A percentile compares a stretch with the other conserved stretches of the same genome.
These are phyloP conservation scores for Lipomyces starkeyi DNA, from an alignment of 805 yeast species.

Conservation along the genomic window DNA sequence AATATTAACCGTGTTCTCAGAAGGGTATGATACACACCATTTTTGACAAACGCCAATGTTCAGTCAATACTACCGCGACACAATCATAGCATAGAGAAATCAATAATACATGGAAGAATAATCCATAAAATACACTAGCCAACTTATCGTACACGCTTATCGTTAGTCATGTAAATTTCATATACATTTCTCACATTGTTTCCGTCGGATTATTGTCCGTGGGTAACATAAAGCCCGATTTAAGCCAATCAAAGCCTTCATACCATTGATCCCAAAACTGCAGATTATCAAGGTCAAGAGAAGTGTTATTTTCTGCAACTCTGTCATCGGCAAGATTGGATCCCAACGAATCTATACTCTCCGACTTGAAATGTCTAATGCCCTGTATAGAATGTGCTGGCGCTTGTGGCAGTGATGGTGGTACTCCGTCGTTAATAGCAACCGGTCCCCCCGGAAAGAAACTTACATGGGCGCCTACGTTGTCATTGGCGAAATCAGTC, in stretches of 20 bases:
- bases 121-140: neutral
- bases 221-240: conserved; percentile 35
- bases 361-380: neutral
- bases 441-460: neutral
- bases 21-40: no score
- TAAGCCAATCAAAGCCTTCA: conserved; percentile 36
- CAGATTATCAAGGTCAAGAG: conserved; percentile 8
- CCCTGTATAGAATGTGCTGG: neutral
- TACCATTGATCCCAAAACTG: conserved; percentile 36
- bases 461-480: neutral
- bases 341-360: neutral
- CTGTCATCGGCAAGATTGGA: neutral
- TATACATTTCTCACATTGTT: neutral
- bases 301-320: neutral
- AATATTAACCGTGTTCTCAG: no score
- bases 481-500: neutral
- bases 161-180: no score
- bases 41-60: neutral
- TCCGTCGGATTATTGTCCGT: conserved; percentile 10
- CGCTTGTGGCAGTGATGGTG: neutral
- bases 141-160: neutral
- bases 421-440: neutral
- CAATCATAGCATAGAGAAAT: neutral
- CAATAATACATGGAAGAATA: neutral
- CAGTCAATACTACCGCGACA: neutral